phyloP scores from a whole-genome alignment of 2,329 filamentous ascomycete genomes.

The Cyphellophora attinorum region DNA sequence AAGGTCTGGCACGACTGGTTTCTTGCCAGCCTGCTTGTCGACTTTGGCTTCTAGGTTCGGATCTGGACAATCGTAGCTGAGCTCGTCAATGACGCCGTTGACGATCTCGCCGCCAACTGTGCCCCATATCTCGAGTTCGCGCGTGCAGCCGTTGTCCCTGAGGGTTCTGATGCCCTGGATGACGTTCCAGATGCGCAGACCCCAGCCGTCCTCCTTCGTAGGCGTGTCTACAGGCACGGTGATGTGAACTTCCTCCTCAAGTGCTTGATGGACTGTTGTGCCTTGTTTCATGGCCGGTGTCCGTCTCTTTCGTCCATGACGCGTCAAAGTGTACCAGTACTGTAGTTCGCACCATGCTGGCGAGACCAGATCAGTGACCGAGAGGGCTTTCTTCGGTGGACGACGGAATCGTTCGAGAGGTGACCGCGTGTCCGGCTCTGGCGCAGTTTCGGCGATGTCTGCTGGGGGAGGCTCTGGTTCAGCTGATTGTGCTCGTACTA shows the following conservation, averaged over 20 bases:
- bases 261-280: constrained; percentile 64
- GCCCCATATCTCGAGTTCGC: constrained; percentile 80
- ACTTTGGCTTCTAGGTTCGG: constrained; percentile 55
- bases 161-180: constrained; percentile 74
- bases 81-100: constrained; percentile 80
- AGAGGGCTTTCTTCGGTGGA: constrained; percentile 66
- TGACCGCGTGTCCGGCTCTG: constrained; percentile 37
- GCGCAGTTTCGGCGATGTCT: constrained; percentile 7
- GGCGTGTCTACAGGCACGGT: constrained; percentile 62
- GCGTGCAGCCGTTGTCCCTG: constrained; percentile 59
- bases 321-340: constrained; percentile 77
- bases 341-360: constrained; percentile 95
- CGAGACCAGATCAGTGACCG: constrained; percentile 78
- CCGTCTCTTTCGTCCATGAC: constrained; percentile 62
- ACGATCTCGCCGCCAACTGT: constrained; percentile 71
- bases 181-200: constrained; percentile 78
- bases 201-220: constrained; percentile 74
- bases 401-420: constrained; percentile 73
- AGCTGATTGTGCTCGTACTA: constrained; percentile 12
- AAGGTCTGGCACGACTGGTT: constrained; percentile 26
- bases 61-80: constrained; percentile 70
- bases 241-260: constrained; percentile 78
- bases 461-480: constrained; percentile 5
- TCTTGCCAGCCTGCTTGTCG: background rate
- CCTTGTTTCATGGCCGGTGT: constrained; percentile 81